A percentile compares a stretch with the other conserved stretches of the same genome.
These are phyloP conservation scores for Paralagenidium karlingii DNA, from an alignment of 352 stramenopile species.

Conservation along the genomic window DNA sequence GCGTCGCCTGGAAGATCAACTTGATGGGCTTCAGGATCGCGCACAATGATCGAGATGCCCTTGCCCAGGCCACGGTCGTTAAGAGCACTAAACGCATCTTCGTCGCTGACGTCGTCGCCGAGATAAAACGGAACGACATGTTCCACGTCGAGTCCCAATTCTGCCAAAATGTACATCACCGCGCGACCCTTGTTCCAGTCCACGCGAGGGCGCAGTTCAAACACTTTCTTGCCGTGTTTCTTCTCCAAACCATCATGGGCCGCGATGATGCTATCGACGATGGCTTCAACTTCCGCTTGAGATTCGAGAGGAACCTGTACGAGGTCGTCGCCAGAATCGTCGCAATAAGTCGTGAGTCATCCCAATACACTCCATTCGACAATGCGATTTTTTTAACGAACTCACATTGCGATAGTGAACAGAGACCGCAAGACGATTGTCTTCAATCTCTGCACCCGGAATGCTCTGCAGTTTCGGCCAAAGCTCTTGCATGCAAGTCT, in stretches of 20 bases:
- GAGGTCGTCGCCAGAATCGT: background rate
- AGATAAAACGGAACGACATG: conserved; percentile 88
- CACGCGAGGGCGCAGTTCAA: conserved; percentile 84
- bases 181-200: conserved; percentile 89
- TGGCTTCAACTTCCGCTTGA: background rate
- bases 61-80: conserved; percentile 29
- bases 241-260: conserved; percentile 12
- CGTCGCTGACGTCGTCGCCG: conserved; percentile 85
- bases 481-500: conserved; percentile 37
- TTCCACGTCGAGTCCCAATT: conserved; percentile 49
- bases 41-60: conserved; percentile 54
- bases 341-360: background rate
- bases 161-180: conserved; percentile 72
- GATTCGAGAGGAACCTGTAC: background rate
- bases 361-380: background rate
- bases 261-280: background rate
- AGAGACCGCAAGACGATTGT: conserved; percentile 84
- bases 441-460: conserved; percentile 63
- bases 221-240: conserved; percentile 84
- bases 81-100: conserved; percentile 75
- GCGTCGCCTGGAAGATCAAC: conserved; percentile 29
- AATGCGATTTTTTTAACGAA: too few species aligned
- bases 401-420: conserved; percentile 78
- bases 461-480: conserved; percentile 9
- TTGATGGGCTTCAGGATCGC: conserved; percentile 27